phyloP scores from a whole-genome alignment of 2,329 filamentous ascomycete species.

The Colletotrichum nymphaeae region DNA sequence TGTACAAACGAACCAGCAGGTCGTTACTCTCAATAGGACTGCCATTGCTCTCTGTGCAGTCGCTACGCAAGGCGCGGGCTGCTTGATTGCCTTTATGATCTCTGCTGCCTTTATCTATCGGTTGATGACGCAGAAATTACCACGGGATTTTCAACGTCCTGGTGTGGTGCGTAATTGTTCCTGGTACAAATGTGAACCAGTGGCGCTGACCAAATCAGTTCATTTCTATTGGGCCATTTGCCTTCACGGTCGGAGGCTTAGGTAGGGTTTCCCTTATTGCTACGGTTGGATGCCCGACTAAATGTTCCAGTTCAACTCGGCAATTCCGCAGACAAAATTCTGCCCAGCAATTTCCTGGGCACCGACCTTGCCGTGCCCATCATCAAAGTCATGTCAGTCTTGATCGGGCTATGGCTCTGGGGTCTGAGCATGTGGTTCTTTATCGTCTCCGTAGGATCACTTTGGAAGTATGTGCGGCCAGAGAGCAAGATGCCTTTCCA shows the following conservation, averaged over 20 bases:
- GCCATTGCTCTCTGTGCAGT: constrained; percentile 62
- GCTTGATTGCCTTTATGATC: constrained; percentile 77
- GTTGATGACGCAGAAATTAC: constrained; percentile 89
- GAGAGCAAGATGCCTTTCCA: constrained; percentile 76
- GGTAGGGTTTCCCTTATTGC: constrained; percentile 40
- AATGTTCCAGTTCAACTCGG: constrained; percentile 54
- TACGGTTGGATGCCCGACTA: neutral
- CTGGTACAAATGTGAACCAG: neutral
- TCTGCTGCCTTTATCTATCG: constrained; percentile 87
- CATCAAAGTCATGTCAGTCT: constrained; percentile 62
- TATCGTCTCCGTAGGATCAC: constrained; percentile 79
- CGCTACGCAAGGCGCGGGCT: constrained; percentile 65
- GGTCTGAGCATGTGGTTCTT: constrained; percentile 88
- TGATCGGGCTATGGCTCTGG: constrained; percentile 84
- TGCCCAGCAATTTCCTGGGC: constrained; percentile 56
- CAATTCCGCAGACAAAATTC: constrained; percentile 52
- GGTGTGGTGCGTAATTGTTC: constrained; percentile 67
- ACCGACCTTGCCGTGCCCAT: constrained; percentile 55
- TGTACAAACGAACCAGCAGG: constrained; percentile 38
- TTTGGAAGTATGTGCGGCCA: constrained; percentile 72
- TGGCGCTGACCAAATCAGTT: constrained; percentile 59
- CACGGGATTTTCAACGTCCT: constrained; percentile 78
- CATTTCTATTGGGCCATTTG: constrained; percentile 82
- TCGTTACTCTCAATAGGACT: constrained; percentile 50
- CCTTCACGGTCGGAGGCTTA: constrained; percentile 63